These are phyloP conservation scores for Naganishia sp. DNA, from an alignment of 1,284 basidiomycete species.

Conservation along the genomic window DNA sequence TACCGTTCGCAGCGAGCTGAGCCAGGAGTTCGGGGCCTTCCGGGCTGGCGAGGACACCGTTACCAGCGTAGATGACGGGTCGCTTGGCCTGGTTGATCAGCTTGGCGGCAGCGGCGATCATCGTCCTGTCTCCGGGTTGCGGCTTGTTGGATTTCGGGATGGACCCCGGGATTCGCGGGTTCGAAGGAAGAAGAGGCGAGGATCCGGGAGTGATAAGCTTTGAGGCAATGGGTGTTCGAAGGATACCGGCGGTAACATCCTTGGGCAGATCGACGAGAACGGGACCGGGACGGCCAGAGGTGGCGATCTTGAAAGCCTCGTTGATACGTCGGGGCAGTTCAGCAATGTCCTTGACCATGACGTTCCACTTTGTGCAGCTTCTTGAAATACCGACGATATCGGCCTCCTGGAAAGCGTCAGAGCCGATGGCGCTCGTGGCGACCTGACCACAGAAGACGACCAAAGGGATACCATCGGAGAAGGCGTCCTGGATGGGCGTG, in stretches of 20 bases:
- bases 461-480: slow-evolving; percentile 91
- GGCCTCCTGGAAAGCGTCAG: slow-evolving; percentile 97
- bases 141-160: slow-evolving; percentile 55
- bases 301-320: slow-evolving; percentile 99
- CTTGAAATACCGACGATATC: slow-evolving; percentile 95
- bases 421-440: slow-evolving; percentile 95
- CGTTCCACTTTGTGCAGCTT: slow-evolving; percentile 99
- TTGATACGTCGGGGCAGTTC: slow-evolving; percentile 95
- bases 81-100: slow-evolving; percentile 90
- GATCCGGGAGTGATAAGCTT: slow-evolving; percentile 83
- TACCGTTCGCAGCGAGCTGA: slow-evolving; percentile 76
- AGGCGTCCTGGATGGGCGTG: slow-evolving; percentile 96
- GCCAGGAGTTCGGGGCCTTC: slow-evolving; percentile 81
- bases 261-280: slow-evolving; percentile 97
- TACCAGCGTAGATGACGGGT: slow-evolving; percentile 92
- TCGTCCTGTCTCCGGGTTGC: slow-evolving; percentile 64
- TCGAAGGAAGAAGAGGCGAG: slow-evolving; percentile 73
- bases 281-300: slow-evolving; percentile 91
- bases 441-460: slow-evolving; percentile 98
- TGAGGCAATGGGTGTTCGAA: slow-evolving; percentile 82
- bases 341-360: slow-evolving; percentile 97
- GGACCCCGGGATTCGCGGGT: slow-evolving; percentile 59
- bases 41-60: slow-evolving; percentile 81
- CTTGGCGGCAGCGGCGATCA: slow-evolving; percentile 79
- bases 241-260: slow-evolving; percentile 91